phyloP scores from a whole-genome alignment of 805 yeast species.

The Candida insectorum region DNA sequence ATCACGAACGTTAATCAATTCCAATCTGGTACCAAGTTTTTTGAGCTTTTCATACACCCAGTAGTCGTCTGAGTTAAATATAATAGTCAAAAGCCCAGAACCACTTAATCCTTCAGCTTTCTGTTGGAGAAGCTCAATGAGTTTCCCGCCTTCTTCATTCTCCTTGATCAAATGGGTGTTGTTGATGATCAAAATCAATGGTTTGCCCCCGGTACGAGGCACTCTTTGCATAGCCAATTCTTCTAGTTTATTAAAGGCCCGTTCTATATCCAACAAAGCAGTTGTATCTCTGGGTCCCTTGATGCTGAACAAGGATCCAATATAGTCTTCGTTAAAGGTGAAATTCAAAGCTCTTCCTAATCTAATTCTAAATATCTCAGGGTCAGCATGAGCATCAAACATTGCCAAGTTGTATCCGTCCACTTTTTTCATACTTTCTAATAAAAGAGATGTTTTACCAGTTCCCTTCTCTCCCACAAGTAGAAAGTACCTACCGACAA shows the following conservation, averaged over 20 bases:
- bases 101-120: conserved; percentile 79
- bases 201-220: conserved; percentile 39
- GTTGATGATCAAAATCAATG: conserved; percentile 68
- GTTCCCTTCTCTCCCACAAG: conserved; percentile 85
- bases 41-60: conserved; percentile 82
- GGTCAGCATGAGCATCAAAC: conserved; percentile 82
- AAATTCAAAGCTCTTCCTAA: conserved; percentile 74
- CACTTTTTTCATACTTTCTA: conserved; percentile 65
- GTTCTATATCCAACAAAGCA: conserved; percentile 74
- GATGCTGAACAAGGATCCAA: conserved; percentile 76
- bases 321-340: conserved; percentile 74
- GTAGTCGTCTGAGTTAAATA: conserved; percentile 80
- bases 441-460: conserved; percentile 73
- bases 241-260: conserved; percentile 76
- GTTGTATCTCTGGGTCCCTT: conserved; percentile 85
- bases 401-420: conserved; percentile 63
- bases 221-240: conserved; percentile 59
- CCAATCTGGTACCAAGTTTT: conserved; percentile 68
- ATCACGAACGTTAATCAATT: conserved; percentile 66
- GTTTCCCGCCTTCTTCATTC: conserved; percentile 67
- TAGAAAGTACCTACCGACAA: conserved; percentile 65
- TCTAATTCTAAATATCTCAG: conserved; percentile 74
- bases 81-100: conserved; percentile 63
- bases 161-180: conserved; percentile 72
- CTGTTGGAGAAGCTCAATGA: conserved; percentile 75